Evolutionary conservation across 805 yeast species (phyloP).

Genomic region (Yamadazyma endophytica): DNA sequence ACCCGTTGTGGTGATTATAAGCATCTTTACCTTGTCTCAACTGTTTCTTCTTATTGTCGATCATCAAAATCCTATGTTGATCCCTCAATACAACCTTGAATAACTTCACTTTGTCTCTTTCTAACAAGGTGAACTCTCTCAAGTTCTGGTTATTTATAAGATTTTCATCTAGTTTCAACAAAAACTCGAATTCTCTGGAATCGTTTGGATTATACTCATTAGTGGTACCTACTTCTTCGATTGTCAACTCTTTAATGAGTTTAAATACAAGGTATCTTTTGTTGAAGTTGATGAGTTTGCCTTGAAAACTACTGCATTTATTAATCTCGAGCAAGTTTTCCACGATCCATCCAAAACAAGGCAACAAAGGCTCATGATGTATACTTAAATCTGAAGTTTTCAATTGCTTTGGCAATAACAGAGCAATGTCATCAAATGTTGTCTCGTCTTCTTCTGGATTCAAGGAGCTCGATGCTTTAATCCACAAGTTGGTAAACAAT

Average conservation of each 20-base stretch:
- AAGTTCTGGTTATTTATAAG: conserved; percentile 28
- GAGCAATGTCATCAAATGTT: conserved; percentile 23
- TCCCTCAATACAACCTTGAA: conserved; percentile 28
- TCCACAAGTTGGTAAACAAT: conserved; percentile 65
- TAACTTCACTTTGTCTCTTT: conserved; percentile 21
- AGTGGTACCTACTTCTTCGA: conserved; percentile 23
- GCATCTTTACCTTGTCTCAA: conserved; percentile 12
- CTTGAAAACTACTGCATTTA: conserved; percentile 69
- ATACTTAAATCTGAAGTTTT: conserved; percentile 23
- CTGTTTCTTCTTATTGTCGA: conserved; percentile 30
- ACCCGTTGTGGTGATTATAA: background rate
- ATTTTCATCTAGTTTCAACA: conserved; percentile 43
- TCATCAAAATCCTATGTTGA: conserved; percentile 26
- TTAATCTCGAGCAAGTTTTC: conserved; percentile 67
- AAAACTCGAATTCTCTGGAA: conserved; percentile 47
- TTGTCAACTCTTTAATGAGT: conserved; percentile 33
- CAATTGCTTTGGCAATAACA: conserved; percentile 27
- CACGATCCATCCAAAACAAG: conserved; percentile 89
- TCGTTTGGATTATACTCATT: conserved; percentile 25
- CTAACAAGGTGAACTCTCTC: conserved; percentile 29
- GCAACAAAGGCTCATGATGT: conserved; percentile 51
- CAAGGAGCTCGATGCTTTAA: conserved; percentile 43
- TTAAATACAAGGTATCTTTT: conserved; percentile 47
- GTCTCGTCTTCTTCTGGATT: conserved; percentile 9
- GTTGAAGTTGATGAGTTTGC: conserved; percentile 74